Evolutionary conservation across 1,139 yeast genomes (phyloP), one percentile per base, ranked within the genome.

Genomic region (Zygosaccharomyces sapae): DNA sequence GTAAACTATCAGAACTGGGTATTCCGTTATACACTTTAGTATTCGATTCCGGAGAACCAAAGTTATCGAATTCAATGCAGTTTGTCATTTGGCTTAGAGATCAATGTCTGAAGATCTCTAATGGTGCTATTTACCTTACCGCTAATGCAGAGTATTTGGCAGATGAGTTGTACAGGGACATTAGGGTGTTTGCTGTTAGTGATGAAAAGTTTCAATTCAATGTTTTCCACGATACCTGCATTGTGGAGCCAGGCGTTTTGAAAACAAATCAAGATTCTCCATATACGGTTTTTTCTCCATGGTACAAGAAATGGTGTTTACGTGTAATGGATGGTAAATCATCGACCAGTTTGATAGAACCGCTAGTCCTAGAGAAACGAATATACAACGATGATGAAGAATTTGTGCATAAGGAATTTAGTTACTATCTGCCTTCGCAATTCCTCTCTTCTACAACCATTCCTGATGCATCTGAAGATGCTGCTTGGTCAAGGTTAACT

Each of bases 281-380:
- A 38, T 75, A 71, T 48, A 70, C 76, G 2, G 77, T 77, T 3
- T 79, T 77, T 55, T 71, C 80, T 3, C 81, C 81, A 0, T 79
- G 77, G 77, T 76, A 69, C 58, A 70, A 68, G 45, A 69, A 71
- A 12, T 79, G 83, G 83, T 38, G 41, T 38, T 57, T 64, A 3
- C 57, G 59, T 7, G 56, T 64, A 41, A 50, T 71, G 30, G 56
- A 65, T 12, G 40, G 46, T 2, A 47, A 55, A 33, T 48, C 56
- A 19, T 35, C 50, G 12, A 45, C 46, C 16, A n/a, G 40, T 2
- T 24, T 44, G 33, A 40, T 44, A 4, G 18, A 43, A 3, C 22
- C 31, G 2, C 4, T 41, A 1, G 43, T 37, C 10, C 18, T 45
- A 6, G 46, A 38, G 38, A 34, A 38, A 24, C 30, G 38, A 10